Percentiles rank a stretch among this genome's conserved stretches.
Conservation (phyloP, 2,329 filamentous ascomycete species). For the Ilyonectria sp. region DNA sequence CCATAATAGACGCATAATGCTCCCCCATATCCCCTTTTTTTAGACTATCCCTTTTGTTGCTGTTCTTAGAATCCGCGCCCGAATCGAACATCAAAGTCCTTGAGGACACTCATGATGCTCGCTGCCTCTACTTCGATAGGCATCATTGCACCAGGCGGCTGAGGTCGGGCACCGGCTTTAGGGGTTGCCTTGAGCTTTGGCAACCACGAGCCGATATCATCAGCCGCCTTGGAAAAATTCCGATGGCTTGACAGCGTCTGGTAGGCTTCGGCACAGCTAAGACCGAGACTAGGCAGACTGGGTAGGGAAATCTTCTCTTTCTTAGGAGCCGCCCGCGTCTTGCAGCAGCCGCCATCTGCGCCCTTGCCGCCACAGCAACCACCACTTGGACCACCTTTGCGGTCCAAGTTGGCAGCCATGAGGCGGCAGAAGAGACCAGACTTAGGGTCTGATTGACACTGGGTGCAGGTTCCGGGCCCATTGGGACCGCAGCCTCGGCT, state of each 20-base stretch:
- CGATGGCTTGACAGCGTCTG: conserved; percentile 84
- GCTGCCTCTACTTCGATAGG: conserved; percentile 86
- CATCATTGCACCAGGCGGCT: conserved; percentile 59
- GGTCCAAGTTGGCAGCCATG: conserved; percentile 76
- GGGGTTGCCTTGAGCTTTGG: conserved; percentile 78
- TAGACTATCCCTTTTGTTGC: conserved; percentile 20
- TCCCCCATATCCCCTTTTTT: conserved; percentile 32
- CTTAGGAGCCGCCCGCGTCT: conserved; percentile 49
- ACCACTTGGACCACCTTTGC: conserved; percentile 54
- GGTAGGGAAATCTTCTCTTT: conserved; percentile 55
- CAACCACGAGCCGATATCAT: conserved; percentile 83
- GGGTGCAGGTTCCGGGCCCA: conserved; percentile 83
- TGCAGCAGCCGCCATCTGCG: conserved; percentile 76
- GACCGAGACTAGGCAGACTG: conserved; percentile 66
- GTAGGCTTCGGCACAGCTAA: conserved; percentile 84
- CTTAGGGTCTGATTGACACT: conserved; percentile 83
- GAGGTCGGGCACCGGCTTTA: conserved; percentile 48
- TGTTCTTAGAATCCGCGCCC: conserved; percentile 58
- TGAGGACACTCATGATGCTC: conserved; percentile 88
- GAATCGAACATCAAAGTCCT: conserved; percentile 85
- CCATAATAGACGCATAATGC: conserved; percentile 24
- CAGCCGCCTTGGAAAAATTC: conserved; percentile 80
- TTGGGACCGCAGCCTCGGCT: conserved; percentile 71
- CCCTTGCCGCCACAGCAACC: conserved; percentile 78
- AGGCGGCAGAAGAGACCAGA: conserved; percentile 88